phyloP scores from a whole-genome alignment of 257 asterid genomes.

The Solanum virginianum region DNA sequence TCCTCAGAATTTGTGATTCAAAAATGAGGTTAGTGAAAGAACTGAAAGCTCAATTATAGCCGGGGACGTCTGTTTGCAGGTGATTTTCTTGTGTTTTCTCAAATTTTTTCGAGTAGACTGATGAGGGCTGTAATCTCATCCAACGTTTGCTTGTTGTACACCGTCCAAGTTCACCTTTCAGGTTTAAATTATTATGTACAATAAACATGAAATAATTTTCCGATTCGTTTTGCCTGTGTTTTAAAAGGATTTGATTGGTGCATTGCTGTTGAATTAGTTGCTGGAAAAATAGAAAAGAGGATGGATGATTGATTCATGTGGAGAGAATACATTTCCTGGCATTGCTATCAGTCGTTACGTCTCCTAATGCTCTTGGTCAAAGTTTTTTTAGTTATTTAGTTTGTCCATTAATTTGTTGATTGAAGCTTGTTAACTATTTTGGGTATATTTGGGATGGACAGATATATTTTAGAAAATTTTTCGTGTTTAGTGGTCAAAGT shows the following conservation, averaged over 20 bases:
- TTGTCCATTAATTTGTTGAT: too few relatives aligned
- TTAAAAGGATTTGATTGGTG: background rate
- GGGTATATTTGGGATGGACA: too few relatives aligned
- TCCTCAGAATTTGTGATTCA: conserved; percentile 51
- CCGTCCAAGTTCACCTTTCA: background rate
- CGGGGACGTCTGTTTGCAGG: background rate
- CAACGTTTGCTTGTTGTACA: background rate
- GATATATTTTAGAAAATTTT: too few relatives aligned
- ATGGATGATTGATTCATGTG: background rate
- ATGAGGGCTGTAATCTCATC: background rate
- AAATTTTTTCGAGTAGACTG: background rate
- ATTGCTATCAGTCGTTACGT: background rate
- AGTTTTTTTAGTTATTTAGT: background rate
- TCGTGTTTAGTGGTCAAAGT: too few relatives aligned
- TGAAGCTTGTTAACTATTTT: too few relatives aligned
- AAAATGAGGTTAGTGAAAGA: conserved; percentile 43
- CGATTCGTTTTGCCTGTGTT: background rate
- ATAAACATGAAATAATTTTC: background rate
- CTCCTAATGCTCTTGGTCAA: background rate
- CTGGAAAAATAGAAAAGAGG: background rate
- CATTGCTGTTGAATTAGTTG: background rate
- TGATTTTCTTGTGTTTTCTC: background rate
- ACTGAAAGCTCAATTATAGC: conserved; percentile 38
- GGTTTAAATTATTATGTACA: background rate
- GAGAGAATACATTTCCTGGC: background rate